Conservation (phyloP, 108 stramenopile genomes). For the Pseudonitzschia delicatissima region DNA sequence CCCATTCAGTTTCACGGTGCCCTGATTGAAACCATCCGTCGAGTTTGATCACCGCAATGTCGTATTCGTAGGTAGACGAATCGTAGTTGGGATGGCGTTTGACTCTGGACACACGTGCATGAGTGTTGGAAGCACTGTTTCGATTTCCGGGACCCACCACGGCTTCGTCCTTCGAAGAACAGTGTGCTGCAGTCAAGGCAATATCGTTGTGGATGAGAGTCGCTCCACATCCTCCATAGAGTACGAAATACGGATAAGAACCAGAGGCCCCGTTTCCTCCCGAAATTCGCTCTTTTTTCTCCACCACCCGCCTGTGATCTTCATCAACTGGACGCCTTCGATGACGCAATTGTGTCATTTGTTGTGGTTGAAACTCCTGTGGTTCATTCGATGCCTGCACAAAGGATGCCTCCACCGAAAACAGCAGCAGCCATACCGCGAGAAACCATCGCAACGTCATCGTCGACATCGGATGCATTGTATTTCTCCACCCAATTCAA, state of each 20-base stretch:
- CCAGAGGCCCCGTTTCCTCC: constrained; percentile 15
- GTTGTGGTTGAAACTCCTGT: too few relatives aligned
- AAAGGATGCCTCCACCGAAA: too few relatives aligned
- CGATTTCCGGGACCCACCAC: background rate
- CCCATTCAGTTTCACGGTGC: background rate
- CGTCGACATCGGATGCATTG: too few relatives aligned
- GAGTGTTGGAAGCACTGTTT: constrained; percentile 1
- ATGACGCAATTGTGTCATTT: too few relatives aligned
- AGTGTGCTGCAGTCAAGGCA: constrained; percentile 30
- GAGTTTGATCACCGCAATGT: constrained; percentile 35
- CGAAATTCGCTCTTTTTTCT: too few relatives aligned
- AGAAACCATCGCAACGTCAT: too few relatives aligned
- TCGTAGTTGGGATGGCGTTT: constrained; percentile 24
- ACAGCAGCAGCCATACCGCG: too few relatives aligned
- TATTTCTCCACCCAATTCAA: too few relatives aligned
- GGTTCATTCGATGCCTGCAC: too few relatives aligned
- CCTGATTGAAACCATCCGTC: constrained; percentile 9
- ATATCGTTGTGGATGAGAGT: constrained; percentile 31
- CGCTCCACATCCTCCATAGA: constrained; percentile 29
- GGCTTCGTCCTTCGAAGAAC: background rate
- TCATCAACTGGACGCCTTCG: background rate
- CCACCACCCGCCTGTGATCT: too few relatives aligned
- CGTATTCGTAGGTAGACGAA: constrained; percentile 10
- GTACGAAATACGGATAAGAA: constrained; percentile 18
- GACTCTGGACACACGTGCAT: background rate